Evolutionary conservation across 495 filamentous ascomycete species (phyloP).

Genomic region (Corynascus novoguineensis): DNA sequence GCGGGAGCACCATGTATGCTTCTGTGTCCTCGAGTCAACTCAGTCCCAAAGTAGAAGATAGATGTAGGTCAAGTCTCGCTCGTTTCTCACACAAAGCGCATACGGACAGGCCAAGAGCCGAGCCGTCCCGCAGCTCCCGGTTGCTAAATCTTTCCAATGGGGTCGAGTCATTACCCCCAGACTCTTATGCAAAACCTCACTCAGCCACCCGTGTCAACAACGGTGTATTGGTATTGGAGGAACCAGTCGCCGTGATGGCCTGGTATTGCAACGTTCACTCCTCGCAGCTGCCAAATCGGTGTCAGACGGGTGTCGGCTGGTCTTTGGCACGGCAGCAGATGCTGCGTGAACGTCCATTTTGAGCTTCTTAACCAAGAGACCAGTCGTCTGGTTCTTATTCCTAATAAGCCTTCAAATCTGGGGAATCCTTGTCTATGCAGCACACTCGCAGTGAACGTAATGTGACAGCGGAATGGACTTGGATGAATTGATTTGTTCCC

Average conservation of each 20-base stretch:
- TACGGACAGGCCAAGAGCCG: slow-evolving; percentile 17
- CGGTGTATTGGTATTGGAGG: slow-evolving; percentile 20
- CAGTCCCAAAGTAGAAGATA: background rate
- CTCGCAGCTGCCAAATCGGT: slow-evolving; percentile 15
- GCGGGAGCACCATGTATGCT: slow-evolving; percentile 10
- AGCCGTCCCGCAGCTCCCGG: slow-evolving; percentile 24
- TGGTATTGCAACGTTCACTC: slow-evolving; percentile 20
- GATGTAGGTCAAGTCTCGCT: background rate
- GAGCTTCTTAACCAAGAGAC: background rate
- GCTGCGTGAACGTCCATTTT: background rate
- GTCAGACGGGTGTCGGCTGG: background rate
- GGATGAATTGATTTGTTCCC: no score
- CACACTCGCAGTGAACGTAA: no score
- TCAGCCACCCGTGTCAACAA: slow-evolving; percentile 15
- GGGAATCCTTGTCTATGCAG: slow-evolving; percentile 17
- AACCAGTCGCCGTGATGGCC: slow-evolving; percentile 15
- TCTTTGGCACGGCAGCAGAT: background rate
- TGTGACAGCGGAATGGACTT: no score
- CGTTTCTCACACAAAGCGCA: background rate
- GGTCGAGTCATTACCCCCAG: slow-evolving; percentile 1
- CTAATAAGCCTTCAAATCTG: slow-evolving; percentile 11
- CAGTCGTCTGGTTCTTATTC: background rate
- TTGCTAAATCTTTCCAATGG: background rate
- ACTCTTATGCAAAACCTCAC: slow-evolving; percentile 19
- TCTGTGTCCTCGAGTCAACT: background rate